Conservation (phyloP, 192 early-diverging fungal species). For the Coemansia sp. region DNA sequence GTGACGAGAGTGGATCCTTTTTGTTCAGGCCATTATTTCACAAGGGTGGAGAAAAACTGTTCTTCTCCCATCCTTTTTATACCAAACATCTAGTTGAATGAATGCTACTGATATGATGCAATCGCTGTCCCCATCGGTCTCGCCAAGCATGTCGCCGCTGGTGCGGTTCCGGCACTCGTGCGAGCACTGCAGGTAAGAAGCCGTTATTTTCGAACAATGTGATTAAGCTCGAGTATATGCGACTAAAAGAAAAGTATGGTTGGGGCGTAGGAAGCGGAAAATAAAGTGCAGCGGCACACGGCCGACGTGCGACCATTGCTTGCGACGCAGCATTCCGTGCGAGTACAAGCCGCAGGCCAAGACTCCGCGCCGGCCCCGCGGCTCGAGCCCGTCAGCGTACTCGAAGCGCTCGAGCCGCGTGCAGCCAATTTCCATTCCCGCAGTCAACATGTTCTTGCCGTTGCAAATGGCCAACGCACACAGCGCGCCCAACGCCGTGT, state of each 20-base stretch:
- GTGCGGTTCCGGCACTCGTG: constrained; percentile 52
- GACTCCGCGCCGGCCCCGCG: constrained; percentile 22
- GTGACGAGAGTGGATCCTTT: background rate
- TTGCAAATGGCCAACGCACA: background rate
- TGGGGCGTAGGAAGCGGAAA: constrained; percentile 40
- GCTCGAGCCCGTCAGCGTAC: background rate
- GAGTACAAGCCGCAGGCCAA: constrained; percentile 49
- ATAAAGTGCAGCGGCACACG: constrained; percentile 55
- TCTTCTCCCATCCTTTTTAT: constrained; percentile 16
- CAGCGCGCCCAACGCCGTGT: constrained; percentile 8
- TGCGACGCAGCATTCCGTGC: constrained; percentile 37
- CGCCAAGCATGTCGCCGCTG: constrained; percentile 16
- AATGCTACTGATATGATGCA: constrained; percentile 11
- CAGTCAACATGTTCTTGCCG: background rate
- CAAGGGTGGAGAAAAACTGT: background rate
- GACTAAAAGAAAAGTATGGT: background rate
- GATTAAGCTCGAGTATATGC: background rate
- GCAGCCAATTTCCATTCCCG: constrained; percentile 25
- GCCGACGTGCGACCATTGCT: constrained; percentile 48
- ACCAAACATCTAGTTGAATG: constrained; percentile 4
- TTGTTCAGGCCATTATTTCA: background rate
- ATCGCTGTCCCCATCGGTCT: constrained; percentile 9
- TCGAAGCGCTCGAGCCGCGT: background rate
- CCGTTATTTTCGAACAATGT: background rate
- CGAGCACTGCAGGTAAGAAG: constrained; percentile 45